Conservation (phyloP, 2,329 filamentous ascomycete species). For the Amylocarpus encephaloides region DNA sequence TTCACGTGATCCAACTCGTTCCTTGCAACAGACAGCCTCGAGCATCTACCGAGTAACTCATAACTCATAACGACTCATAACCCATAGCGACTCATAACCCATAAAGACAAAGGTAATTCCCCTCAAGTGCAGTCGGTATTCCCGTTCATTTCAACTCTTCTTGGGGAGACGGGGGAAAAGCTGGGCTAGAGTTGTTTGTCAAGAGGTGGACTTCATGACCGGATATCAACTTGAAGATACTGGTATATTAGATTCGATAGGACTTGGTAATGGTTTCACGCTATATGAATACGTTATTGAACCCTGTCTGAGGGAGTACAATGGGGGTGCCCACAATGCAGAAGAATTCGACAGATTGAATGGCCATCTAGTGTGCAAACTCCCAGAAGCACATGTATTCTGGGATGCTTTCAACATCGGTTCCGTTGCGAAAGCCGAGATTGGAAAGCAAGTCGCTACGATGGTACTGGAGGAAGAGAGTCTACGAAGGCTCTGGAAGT, state of each 20-base stretch:
- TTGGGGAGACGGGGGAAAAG: no score
- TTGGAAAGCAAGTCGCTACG: slow-evolving; percentile 30
- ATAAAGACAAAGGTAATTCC: no score
- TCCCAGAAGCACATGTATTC: slow-evolving; percentile 42
- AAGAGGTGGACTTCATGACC: slow-evolving; percentile 38
- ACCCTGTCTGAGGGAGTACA: slow-evolving; percentile 21
- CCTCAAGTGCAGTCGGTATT: no score
- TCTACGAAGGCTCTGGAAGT: slow-evolving; percentile 9
- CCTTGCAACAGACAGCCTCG: no score
- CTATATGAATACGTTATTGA: slow-evolving; percentile 17
- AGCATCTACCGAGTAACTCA: no score
- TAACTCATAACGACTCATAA: no score
- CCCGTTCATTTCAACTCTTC: no score
- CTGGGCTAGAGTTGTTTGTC: slow-evolving; percentile 27
- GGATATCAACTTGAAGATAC: slow-evolving; percentile 42
- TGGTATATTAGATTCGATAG: slow-evolving; percentile 38
- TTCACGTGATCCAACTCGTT: neutral
- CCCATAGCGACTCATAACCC: no score
- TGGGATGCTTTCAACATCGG: slow-evolving; percentile 44
- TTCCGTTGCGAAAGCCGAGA: slow-evolving; percentile 31
- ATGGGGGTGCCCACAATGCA: slow-evolving; percentile 15
- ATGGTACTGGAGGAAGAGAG: slow-evolving; percentile 17
- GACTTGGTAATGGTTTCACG: slow-evolving; percentile 35
- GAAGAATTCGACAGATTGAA: slow-evolving; percentile 14
- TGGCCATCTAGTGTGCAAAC: slow-evolving; percentile 33